Percentiles rank a stretch among this genome's conserved stretches.
Evolutionary conservation across 2,329 filamentous ascomycete genomes (phyloP).

Genomic region (Neofusicoccum cordaticola): DNA sequence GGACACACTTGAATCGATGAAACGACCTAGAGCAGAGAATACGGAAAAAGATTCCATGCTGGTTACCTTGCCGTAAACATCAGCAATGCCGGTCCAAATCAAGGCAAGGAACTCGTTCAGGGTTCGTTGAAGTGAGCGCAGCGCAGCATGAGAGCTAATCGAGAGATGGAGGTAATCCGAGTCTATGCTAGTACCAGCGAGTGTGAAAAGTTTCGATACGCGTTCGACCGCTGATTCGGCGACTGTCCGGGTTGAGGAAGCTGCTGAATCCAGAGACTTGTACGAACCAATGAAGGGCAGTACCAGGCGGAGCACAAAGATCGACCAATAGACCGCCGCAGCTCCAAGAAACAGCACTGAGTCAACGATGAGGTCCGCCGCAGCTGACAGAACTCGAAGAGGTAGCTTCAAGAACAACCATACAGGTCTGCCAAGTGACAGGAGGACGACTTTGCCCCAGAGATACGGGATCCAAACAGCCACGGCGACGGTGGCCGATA

Average conservation of each 20-base stretch:
- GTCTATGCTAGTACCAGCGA: slow-evolving; percentile 28
- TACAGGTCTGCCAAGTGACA: slow-evolving; percentile 75
- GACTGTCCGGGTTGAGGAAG: slow-evolving; percentile 22
- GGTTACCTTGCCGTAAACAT: background rate
- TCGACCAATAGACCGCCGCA: slow-evolving; percentile 41
- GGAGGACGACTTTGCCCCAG: slow-evolving; percentile 78
- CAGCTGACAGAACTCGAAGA: slow-evolving; percentile 66
- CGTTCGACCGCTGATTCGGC: slow-evolving; percentile 35
- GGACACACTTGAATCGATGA: background rate
- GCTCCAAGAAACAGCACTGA: slow-evolving; percentile 64
- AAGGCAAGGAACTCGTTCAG: background rate
- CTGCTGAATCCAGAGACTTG: slow-evolving; percentile 1
- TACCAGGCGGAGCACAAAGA: slow-evolving; percentile 24
- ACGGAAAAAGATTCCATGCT: slow-evolving; percentile 13
- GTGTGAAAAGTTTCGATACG: slow-evolving; percentile 30
- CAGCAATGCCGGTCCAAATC: background rate
- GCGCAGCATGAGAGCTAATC: slow-evolving; percentile 35
- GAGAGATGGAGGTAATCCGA: slow-evolving; percentile 36
- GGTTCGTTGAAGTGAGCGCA: slow-evolving; percentile 33
- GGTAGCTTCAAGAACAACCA: slow-evolving; percentile 65
- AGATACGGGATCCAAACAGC: slow-evolving; percentile 92
- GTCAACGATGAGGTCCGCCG: slow-evolving; percentile 80
- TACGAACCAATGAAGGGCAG: slow-evolving; percentile 19
- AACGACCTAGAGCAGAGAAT: background rate
- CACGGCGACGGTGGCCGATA: slow-evolving; percentile 79